A percentile compares a stretch with the other conserved stretches of the same genome.
phyloP scores from a whole-genome alignment of 108 stramenopile genomes.

The Conticribra weissflogii region DNA sequence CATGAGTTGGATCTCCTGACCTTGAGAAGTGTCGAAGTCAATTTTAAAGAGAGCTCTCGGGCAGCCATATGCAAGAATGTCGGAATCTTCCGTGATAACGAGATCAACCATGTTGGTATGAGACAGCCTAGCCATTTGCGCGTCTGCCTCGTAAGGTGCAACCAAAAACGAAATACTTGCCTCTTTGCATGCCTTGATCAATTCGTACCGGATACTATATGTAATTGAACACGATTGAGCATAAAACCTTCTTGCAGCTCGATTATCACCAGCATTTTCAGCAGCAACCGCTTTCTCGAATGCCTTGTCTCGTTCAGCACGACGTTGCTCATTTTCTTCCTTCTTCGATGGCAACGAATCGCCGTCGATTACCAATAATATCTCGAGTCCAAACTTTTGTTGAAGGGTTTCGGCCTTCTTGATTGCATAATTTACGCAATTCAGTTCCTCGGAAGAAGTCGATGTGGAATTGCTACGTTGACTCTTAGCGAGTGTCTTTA shows the following conservation, averaged over 20 bases:
- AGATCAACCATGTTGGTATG: conserved; percentile 65
- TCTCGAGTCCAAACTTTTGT: conserved; percentile 48
- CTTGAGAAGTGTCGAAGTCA: conserved; percentile 59
- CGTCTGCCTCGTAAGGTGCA: conserved; percentile 91
- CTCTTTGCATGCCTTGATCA: conserved; percentile 51
- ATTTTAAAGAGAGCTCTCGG: conserved; percentile 78
- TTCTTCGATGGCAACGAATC: conserved; percentile 70
- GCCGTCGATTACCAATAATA: conserved; percentile 85
- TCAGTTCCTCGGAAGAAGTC: conserved; percentile 24
- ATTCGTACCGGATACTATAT: conserved; percentile 54
- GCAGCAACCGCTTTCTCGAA: conserved; percentile 49
- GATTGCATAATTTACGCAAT: conserved; percentile 57
- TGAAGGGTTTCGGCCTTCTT: conserved; percentile 55
- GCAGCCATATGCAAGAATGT: conserved; percentile 76
- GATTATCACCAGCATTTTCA: conserved; percentile 54
- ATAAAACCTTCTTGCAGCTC: conserved; percentile 60
- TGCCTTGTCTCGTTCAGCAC: conserved; percentile 46
- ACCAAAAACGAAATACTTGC: conserved; percentile 61
- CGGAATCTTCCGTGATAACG: conserved; percentile 85
- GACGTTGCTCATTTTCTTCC: conserved; percentile 60
- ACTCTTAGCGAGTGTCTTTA: conserved; percentile 40
- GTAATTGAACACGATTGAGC: conserved; percentile 61
- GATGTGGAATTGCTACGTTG: conserved; percentile 23
- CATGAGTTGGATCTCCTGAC: conserved; percentile 71
- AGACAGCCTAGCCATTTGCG: conserved; percentile 82